A percentile compares a stretch with the other conserved stretches of the same genome.
These are phyloP conservation scores for Pythium phragmiticola DNA, from an alignment of 352 stramenopile species.

Conservation along the genomic window DNA sequence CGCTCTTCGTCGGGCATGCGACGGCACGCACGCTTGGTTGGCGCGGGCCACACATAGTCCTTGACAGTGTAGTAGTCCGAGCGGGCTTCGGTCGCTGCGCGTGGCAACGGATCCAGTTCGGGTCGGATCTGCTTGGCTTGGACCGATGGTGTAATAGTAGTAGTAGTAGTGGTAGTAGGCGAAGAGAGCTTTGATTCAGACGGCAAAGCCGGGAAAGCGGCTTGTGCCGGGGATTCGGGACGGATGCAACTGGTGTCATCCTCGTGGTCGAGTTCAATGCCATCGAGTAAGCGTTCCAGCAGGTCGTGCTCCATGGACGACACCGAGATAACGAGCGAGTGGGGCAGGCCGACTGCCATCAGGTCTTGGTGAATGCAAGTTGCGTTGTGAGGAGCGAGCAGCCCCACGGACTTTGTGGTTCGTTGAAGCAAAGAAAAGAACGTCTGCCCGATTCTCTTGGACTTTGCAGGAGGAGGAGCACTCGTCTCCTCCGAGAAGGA, in stretches of 20 bases:
- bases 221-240: background rate
- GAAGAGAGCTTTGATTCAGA: background rate
- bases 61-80: slow-evolving; percentile 28
- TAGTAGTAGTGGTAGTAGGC: too few relatives aligned
- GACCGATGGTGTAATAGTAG: background rate
- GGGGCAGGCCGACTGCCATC: slow-evolving; percentile 11
- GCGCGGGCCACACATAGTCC: slow-evolving; percentile 25
- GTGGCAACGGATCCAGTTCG: slow-evolving; percentile 21
- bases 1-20: slow-evolving; percentile 25
- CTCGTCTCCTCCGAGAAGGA: background rate
- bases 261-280: slow-evolving; percentile 15
- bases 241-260: background rate
- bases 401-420: background rate
- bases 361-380: background rate
- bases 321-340: slow-evolving; percentile 9
- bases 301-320: slow-evolving; percentile 17
- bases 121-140: slow-evolving; percentile 13
- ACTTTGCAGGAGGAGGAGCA: background rate
- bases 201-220: background rate
- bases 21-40: slow-evolving; percentile 14
- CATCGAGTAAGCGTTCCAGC: slow-evolving; percentile 17
- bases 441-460: too few relatives aligned
- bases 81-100: slow-evolving; percentile 2
- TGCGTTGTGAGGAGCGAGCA: background rate
- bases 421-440: too few relatives aligned